Conservation (phyloP, 257 asterid species). For the Ligustrum vulgare region DNA sequence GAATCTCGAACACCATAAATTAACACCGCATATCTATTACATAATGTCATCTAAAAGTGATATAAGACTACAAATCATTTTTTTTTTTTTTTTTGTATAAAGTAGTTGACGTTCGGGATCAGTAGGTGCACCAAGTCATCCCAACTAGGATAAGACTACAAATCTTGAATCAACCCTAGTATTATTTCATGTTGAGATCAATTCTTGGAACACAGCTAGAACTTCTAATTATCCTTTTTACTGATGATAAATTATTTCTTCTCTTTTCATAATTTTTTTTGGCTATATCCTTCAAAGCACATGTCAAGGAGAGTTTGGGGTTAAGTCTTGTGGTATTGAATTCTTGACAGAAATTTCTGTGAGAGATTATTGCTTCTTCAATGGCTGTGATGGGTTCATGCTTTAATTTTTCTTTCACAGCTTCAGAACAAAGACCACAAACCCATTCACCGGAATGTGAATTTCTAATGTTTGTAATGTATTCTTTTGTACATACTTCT, state of each 20-base stretch:
- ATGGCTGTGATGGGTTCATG: conserved; percentile 15
- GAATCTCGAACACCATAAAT: too few relatives aligned
- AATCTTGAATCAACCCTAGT: too few relatives aligned
- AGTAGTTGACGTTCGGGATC: too few relatives aligned
- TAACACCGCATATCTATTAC: background rate
- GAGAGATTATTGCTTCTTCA: conserved; percentile 42
- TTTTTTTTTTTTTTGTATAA: too few relatives aligned
- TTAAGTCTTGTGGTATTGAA: conserved; percentile 43
- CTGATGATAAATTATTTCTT: conserved; percentile 10
- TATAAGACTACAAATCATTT: too few relatives aligned
- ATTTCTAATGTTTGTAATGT: conserved; percentile 32
- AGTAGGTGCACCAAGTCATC: too few relatives aligned
- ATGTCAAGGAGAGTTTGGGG: conserved; percentile 50
- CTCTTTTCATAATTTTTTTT: conserved; percentile 31
- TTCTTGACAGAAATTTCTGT: conserved; percentile 37
- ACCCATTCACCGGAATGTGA: conserved; percentile 52
- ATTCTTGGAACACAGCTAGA: conserved; percentile 48
- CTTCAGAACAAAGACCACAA: conserved; percentile 66
- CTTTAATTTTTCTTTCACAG: conserved; percentile 38
- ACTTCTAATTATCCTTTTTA: conserved; percentile 32
- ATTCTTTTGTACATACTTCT: conserved; percentile 49
- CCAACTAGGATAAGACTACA: too few relatives aligned
- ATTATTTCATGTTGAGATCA: conserved; percentile 9
- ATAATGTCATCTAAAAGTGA: background rate
- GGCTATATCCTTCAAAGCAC: conserved; percentile 43